Evolutionary conservation across 495 filamentous ascomycete genomes (phyloP).

Genomic region (Aspergillus carlsbadensis): DNA sequence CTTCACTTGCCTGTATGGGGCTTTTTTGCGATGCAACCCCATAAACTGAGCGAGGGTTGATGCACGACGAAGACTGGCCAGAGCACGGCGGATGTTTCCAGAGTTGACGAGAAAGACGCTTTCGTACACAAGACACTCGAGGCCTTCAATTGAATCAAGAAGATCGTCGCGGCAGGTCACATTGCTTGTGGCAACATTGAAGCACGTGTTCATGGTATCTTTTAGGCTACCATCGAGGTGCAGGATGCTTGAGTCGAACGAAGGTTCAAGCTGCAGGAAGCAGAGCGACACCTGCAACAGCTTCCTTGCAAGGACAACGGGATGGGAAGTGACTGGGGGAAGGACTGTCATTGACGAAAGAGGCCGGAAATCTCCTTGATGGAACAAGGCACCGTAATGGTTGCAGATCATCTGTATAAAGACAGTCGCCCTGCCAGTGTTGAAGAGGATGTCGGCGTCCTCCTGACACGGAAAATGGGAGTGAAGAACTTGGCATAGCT

Average conservation of each 20-base stretch:
- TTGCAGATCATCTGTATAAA: background rate
- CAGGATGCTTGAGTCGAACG: background rate
- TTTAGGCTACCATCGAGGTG: background rate
- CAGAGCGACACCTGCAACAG: background rate
- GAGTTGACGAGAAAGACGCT: slow-evolving; percentile 38
- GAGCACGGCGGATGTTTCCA: slow-evolving; percentile 45
- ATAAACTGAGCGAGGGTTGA: slow-evolving; percentile 30
- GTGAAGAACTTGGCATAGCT: background rate
- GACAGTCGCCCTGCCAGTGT: background rate
- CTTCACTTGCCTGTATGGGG: background rate
- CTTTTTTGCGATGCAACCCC: background rate
- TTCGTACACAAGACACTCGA: slow-evolving; percentile 47
- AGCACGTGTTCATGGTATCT: background rate
- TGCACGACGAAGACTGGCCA: slow-evolving; percentile 41
- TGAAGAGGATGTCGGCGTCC: background rate
- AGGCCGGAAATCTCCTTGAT: background rate
- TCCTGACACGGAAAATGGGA: background rate
- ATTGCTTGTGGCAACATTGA: background rate
- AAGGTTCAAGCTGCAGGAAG: background rate
- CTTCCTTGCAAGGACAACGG: background rate
- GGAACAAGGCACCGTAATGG: background rate
- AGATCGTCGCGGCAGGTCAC: background rate
- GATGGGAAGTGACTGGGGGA: background rate
- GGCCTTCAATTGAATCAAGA: slow-evolving; percentile 27
- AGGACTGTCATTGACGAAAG: background rate